Evolutionary conservation across 805 yeast species (phyloP), one percentile per base, ranked within the genome.

Genomic region (Candida easanensis): DNA sequence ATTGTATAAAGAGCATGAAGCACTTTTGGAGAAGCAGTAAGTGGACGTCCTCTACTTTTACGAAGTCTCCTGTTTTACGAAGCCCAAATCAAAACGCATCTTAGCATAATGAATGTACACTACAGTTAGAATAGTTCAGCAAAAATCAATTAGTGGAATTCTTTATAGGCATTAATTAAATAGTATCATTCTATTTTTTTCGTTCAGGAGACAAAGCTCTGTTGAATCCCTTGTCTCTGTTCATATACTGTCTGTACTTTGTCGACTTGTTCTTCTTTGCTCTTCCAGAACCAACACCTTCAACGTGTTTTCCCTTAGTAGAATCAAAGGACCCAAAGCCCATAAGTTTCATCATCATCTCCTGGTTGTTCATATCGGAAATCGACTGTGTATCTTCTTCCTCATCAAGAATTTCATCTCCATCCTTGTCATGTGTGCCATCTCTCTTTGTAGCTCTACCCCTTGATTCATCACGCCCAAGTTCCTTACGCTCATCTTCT

Each of bases 231-330:
- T 73, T 75, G 13, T 60, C 68, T 43, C 82, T 62, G 54, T 78
- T 79, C 79, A 77, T 77, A 49, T 79, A 79, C 58, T 79, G 84
- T 52, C 84, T 66, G 54, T 76, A 79, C 21, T 70, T 70, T 0
- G 76, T 63, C 41, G 67, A 67, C 41, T 62, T 63, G 26, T 67
- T 62, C 43, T 63, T 64, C 45, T 64, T 63, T 2, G 61, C 63
- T 0, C 66, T 64, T 1, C 79, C 80, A 21, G 56, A 61, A 16
- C 73, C 74, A 41, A 73, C 60, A 2, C 79, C 80, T 28, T 60
- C 60, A 5, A 79, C 84, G 36, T 76, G 75, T 49, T 77, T 76
- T 33, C 78, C 75, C 56, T 80, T 80, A 5, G 85, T 79, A 2
- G 77, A 56, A 1, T 68, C 72, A 57, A 80, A 79, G 1, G 75